Evolutionary conservation across 352 stramenopile genomes (phyloP), one percentile per base, ranked within the genome.

Genomic region (Phytophthora pluvialis): DNA sequence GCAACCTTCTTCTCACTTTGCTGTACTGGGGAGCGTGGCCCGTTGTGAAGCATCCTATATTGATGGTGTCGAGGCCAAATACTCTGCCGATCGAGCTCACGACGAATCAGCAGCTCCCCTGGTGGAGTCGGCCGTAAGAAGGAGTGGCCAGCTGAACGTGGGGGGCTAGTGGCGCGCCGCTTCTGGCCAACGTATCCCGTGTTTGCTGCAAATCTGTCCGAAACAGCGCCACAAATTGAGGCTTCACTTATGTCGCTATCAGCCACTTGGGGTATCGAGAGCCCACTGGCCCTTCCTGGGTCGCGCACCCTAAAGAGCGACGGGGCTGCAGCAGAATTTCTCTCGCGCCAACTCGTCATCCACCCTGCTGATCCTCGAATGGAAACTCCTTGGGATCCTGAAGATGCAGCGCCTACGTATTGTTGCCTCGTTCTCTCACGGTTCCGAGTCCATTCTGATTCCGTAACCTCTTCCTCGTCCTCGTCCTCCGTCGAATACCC

Each of bases 401-500:
- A 35, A 67, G 16, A 15, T n/a, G 35, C 6, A n/a, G 16, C 18
- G 4, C 1, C 36, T 35, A 7, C 15, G 16, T 36, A 40, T 21
- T 36, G 35, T 16, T 42, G 44, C 7, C 9, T 55, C 15, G 28
- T 21, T 25, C 33, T 52, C 6, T 25, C 11, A 1, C 18, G 35
- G 10, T 45, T 57, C 45, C 9, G 21, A 59, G 29, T 36, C 16
- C 29, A 25, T 9, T 40, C 26, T 32, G 45, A 43, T 8, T 21
- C 18, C 28, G 9, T 5, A 16, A n/a, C 8, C 11, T 54, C 15
- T 15, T 51, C 32, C 4, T 52, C 60, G 12, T 67, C 60, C 7
- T 67, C 50, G 36, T 61, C 49, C 9, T 67, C 59, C 10, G 58
- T 60, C 40, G 46, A 66, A 48, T 47, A 29, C 40, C 36, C 29